Evolutionary conservation across 768 basidiomycete species (phyloP).

Genomic region (Tulasnella sp.): DNA sequence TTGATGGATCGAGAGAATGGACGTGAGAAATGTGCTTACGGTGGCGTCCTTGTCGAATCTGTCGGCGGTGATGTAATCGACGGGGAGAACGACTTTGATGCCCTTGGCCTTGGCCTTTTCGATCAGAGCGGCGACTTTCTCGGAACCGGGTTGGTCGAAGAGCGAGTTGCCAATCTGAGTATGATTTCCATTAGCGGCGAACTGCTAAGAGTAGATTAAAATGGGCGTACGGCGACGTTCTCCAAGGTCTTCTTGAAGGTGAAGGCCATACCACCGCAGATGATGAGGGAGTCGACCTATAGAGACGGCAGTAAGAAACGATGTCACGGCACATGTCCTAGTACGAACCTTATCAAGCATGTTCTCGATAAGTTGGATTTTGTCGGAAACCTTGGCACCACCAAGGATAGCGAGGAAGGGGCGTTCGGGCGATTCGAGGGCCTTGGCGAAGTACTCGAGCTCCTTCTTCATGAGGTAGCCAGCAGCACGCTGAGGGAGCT

Average conservation of each 20-base stretch:
- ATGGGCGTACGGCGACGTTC: conserved; percentile 45
- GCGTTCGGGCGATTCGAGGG: conserved; percentile 82
- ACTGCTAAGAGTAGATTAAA: not conserved
- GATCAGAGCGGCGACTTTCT: conserved; percentile 72
- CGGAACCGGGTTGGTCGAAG: conserved; percentile 78
- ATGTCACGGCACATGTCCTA: not conserved
- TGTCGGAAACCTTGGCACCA: conserved; percentile 98
- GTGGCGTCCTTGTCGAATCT: conserved; percentile 90
- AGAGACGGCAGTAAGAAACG: conserved; percentile 3
- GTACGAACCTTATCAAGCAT: conserved; percentile 78
- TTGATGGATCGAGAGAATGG: conserved; percentile 24
- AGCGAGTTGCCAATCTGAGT: conserved; percentile 85
- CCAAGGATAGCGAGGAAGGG: conserved; percentile 98
- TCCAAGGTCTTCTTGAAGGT: conserved; percentile 96
- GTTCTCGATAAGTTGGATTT: conserved; percentile 97
- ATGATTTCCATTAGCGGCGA: conserved; percentile 6
- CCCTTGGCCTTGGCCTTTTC: conserved; percentile 87
- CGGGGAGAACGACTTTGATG: conserved; percentile 90
- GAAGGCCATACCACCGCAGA: conserved; percentile 98
- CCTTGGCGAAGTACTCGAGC: conserved; percentile 97
- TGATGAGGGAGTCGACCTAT: conserved; percentile 89
- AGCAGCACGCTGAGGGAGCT: conserved; percentile 82
- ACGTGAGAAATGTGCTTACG: conserved; percentile 30
- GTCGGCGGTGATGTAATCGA: conserved; percentile 89
- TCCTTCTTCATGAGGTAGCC: conserved; percentile 99